Base-by-base conservation (phyloP, 768 basidiomycete species). In the Boletus vermiculosoides region DNA sequence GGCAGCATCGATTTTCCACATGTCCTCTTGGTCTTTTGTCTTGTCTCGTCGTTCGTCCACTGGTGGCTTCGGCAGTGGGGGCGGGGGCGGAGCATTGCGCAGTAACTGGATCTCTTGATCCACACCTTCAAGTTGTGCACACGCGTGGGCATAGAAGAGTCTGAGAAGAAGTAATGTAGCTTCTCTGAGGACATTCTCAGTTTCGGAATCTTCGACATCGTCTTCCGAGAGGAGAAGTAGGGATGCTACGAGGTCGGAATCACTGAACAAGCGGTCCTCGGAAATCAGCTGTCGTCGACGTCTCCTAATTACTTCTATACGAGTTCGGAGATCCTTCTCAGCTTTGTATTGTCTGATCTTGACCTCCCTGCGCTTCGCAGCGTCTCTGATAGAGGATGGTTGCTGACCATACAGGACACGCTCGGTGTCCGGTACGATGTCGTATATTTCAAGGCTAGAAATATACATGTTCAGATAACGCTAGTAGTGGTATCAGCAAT, bases 291-390 rank as follows among this genome's bases (percentile, higher is more conserved):
- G 80, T 51, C 78, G 71, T 50, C 80, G 78, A 39, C 79, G 83
- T 72, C 80, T 83, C 49, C 80, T 80, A 22, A 89, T 66, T 42
- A 75, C 73, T 73, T 92, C 82, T 28, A 98, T 83, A 55, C 80
- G 80, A 20, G 73, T 72, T 52, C 84, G 82, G 30, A 98, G 73
- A 36, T 90, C 88, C 71, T 91, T 95, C 73, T 96, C 94, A 55
- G 83, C 82, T 71, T 87, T 86, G 71, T 85, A 98, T 68, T 95
- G 94, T 58, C 83, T 86, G 60, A 99, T 97, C 77, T 97, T 99
- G 34, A 87, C 71, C 62, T 96, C 94, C 62, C 97, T 76, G 54
- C 88, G 80, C 66, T 80, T 83, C 1, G 83, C 81, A 20, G 87
- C 81, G 70, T 98, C 89, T 11, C 65, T 71, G 48, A 86, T 71